Evolutionary conservation across 2,329 filamentous ascomycete genomes (phyloP), one percentile per base, ranked within the genome.

Genomic region (Fusarium chuoi): DNA sequence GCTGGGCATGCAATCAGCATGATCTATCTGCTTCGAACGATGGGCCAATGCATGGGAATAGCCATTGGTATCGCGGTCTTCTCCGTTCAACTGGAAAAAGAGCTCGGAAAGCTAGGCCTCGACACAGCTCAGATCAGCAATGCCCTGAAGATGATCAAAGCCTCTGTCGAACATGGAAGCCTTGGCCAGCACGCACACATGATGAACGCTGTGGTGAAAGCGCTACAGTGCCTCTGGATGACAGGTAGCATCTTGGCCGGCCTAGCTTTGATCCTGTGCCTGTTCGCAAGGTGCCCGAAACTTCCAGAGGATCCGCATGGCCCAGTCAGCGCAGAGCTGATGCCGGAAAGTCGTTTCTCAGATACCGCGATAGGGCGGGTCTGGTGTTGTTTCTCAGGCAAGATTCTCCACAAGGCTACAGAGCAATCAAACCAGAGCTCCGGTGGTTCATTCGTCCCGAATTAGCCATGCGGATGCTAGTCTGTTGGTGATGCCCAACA

Each of bases 21-120:
- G 77, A 73, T 78, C 36, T 72, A 73, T 42, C 67, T 78, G n/a
- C 35, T 79, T 35, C 64, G 78, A 49, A 71, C 77, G 15, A 73
- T 74, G 46, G 78, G 78, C 18, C 76, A 79, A 62, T 79, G 77
- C 60, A 55, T 79, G 26, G 78, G 78, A 28, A 73, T 79, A 39
- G 78, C 78, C 30, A 44, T 79, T 26, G 78, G 78, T 10, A 77
- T 73, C 22, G 64, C 69, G 45, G 63, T 79, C 62, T 79, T 79
- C 44, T 78, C 77, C n/a, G 69, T 63, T n/a, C 69, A 70, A 36
- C 62, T 78, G 26, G 55, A 58, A 26, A 24, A 28, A 18, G 66
- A 70, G 61, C 75, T 78, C 30, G 30, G 58, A 26, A 42, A 33
- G 46, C 52, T 66, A 33, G 65, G 68, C 14, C 55, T 58, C 26